A percentile compares a stretch with the other conserved stretches of the same genome.
These are phyloP conservation scores for Pseudogymnoascus sp. DNA, from an alignment of 2,329 filamentous ascomycete species.

Conservation along the genomic window DNA sequence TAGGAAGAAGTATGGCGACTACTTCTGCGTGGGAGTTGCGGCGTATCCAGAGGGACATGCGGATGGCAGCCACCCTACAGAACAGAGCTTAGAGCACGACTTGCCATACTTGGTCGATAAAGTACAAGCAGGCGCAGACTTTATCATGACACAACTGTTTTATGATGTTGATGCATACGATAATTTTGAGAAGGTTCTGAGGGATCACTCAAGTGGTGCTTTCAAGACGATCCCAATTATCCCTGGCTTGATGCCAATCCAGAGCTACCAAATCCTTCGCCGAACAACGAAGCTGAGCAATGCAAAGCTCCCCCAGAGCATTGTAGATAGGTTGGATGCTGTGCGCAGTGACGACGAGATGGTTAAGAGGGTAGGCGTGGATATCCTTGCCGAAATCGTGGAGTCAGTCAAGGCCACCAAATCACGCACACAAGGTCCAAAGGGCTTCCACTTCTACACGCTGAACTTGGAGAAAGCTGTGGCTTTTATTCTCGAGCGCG, in stretches of 20 bases:
- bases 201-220: conserved; percentile 71
- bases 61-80: conserved; percentile 73
- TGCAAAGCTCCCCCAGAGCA: conserved; percentile 64
- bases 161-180: conserved; percentile 83
- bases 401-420: conserved; percentile 64
- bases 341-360: conserved; percentile 74
- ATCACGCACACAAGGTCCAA: conserved; percentile 47
- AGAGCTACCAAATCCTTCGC: conserved; percentile 93
- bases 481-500: conserved; percentile 81
- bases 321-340: conserved; percentile 62
- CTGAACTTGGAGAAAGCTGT: conserved; percentile 95
- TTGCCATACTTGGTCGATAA: conserved; percentile 87
- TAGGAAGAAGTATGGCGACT: conserved; percentile 73
- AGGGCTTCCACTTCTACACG: conserved; percentile 96
- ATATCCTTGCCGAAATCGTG: conserved; percentile 78
- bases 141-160: conserved; percentile 97
- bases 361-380: conserved; percentile 71
- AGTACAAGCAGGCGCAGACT: conserved; percentile 83
- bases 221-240: conserved; percentile 88
- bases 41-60: conserved; percentile 94
- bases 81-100: conserved; percentile 66
- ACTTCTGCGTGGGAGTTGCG: conserved; percentile 93
- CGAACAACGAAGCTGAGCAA: conserved; percentile 92
- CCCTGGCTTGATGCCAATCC: conserved; percentile 93
- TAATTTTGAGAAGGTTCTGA: conserved; percentile 66